Base-by-base conservation (phyloP, 192 early-diverging fungal genomes). In the Linnemannia exigua region DNA sequence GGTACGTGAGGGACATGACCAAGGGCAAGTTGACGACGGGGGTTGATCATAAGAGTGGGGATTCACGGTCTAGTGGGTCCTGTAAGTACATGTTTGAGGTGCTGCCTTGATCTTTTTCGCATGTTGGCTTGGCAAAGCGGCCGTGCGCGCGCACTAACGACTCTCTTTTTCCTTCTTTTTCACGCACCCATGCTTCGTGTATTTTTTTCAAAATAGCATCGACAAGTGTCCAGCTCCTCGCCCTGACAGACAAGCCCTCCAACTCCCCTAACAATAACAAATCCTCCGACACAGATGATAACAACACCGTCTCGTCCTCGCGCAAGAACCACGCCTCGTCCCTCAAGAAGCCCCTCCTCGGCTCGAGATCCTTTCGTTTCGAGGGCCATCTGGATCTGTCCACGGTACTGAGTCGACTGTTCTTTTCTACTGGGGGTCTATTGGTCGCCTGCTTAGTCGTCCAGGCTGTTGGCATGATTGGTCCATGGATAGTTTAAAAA, bases 41-140 rank as follows among this genome's bases (percentile, higher is more conserved):
- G 15, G 81, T 88, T 4, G 87, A 88, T 72, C 82, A 88, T 47
- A 88, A 88, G 61, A 84, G 77, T 38, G 87, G 87, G 3, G 75
- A 88, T 20, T 80, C 70, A 31, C 81, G 81, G 15, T 47, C 15
- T 31, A 71, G 77, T 28, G 87, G 81, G 5, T 68, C 63, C 19
- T 76, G 79, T 78, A 70, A 70, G 77, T 80, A 35, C 22, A 11
- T 28, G 11, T 51, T 75, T 75, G 41, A 6, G 9, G 41, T 78
- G n/a, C 25, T 22, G 15, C 15, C 4, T 14, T 37, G 20, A 6
- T 75, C 5, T 46, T 61, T 8, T 61, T 19, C 3, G 58, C 25
- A 41, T 31, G n/a, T 25, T 63, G 28, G 17, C 25, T 63, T 31
- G 28, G 9, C 28, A 15, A 31, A n/a, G 68, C 36, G 38, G 38